Evolutionary conservation across 257 asterid genomes (phyloP).

Genomic region (Paulownia fortunei): DNA sequence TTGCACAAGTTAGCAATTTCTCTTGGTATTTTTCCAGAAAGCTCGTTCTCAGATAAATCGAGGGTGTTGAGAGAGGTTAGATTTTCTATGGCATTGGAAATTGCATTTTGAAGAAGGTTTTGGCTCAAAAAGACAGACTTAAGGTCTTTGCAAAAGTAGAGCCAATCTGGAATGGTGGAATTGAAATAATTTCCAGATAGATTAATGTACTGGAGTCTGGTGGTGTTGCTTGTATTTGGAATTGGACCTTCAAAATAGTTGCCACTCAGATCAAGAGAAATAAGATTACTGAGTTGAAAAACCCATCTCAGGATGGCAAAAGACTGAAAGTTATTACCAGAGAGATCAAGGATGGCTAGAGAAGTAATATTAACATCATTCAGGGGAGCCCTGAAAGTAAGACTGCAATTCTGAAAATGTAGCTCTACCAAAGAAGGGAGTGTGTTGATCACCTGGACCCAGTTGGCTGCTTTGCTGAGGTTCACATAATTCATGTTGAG

Average conservation of each 20-base stretch:
- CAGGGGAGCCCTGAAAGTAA: not conserved
- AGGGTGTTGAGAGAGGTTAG: slow-evolving; percentile 35
- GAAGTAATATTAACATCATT: slow-evolving; percentile 14
- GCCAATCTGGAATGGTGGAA: slow-evolving; percentile 39
- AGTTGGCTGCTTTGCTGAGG: slow-evolving; percentile 24
- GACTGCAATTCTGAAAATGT: not conserved
- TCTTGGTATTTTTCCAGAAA: slow-evolving; percentile 40
- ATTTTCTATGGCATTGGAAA: slow-evolving; percentile 31
- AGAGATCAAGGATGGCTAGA: slow-evolving; percentile 27
- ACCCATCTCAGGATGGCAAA: slow-evolving; percentile 23
- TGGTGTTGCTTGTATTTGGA: slow-evolving; percentile 13
- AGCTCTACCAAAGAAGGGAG: slow-evolving; percentile 28
- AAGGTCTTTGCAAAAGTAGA: slow-evolving; percentile 27
- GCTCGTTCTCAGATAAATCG: slow-evolving; percentile 15
- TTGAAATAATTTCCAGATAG: slow-evolving; percentile 20
- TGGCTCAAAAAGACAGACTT: not conserved
- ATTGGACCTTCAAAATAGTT: slow-evolving; percentile 13
- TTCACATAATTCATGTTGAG: slow-evolving; percentile 7
- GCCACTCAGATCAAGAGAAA: not conserved
- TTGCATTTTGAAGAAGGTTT: slow-evolving; percentile 28
- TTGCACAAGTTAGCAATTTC: slow-evolving; percentile 26
- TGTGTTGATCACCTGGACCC: slow-evolving; percentile 27
- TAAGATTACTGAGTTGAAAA: slow-evolving; percentile 22
- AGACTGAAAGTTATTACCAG: not conserved
- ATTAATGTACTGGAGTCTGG: slow-evolving; percentile 26